A percentile compares a stretch with the other conserved stretches of the same genome.
These are phyloP conservation scores for Nemania sp. DNA, from an alignment of 2,329 filamentous ascomycete species.

Conservation along the genomic window DNA sequence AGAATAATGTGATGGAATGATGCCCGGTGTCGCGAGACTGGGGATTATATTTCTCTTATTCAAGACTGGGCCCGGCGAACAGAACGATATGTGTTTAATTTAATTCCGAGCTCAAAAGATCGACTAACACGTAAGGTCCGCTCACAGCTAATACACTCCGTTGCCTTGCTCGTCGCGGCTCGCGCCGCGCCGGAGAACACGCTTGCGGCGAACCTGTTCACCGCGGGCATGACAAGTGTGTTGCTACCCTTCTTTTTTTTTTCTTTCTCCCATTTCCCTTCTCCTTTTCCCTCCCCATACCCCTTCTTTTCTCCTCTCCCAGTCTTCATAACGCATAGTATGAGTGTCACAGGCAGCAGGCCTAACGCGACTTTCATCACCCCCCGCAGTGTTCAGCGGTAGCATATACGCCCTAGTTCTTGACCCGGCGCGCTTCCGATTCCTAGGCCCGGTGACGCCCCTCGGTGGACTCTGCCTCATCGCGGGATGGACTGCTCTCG, in stretches of 20 bases:
- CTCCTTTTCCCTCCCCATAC: too few species aligned
- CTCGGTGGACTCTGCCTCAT: conserved; percentile 67
- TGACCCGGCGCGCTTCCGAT: conserved; percentile 63
- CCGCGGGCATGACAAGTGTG: conserved; percentile 62
- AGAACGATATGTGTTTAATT: neutral
- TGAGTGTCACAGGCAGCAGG: neutral
- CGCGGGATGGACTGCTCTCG: conserved; percentile 61
- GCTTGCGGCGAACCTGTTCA: conserved; percentile 62
- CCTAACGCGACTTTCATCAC: neutral
- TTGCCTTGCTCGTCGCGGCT: conserved; percentile 61
- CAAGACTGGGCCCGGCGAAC: too few species aligned
- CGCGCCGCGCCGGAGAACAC: conserved; percentile 58
- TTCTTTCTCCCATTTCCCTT: neutral
- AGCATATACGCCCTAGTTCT: conserved; percentile 67
- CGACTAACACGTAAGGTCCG: neutral
- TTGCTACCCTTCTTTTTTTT: too few species aligned
- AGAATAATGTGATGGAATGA: too few species aligned
- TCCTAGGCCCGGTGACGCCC: conserved; percentile 67
- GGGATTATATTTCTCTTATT: too few species aligned
- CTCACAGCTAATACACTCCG: conserved; percentile 64
- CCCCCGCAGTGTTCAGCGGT: conserved; percentile 60
- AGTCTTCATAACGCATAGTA: neutral
- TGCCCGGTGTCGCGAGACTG: too few species aligned
- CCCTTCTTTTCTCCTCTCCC: neutral
- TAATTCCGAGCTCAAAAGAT: too few species aligned